Conservation (phyloP, 495 filamentous ascomycete species). For the Aspergillus cavernicola region DNA sequence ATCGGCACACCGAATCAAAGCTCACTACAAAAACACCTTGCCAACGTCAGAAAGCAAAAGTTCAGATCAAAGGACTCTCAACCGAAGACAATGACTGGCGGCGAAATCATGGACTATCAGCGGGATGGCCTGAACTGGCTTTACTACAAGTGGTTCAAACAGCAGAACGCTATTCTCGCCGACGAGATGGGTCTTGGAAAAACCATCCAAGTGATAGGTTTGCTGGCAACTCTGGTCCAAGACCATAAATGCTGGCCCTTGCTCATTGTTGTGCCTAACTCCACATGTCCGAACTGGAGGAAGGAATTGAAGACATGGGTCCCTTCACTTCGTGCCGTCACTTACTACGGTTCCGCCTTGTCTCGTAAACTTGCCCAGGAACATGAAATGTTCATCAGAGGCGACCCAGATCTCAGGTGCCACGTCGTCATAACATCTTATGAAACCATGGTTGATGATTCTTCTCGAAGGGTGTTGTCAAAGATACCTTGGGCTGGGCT, state of each 20-base stretch:
- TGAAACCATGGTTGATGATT: constrained; percentile 71
- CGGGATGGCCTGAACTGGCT: constrained; percentile 94
- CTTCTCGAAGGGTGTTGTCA: constrained; percentile 58
- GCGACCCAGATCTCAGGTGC: constrained; percentile 60
- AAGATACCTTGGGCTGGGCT: constrained; percentile 79
- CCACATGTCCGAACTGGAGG: constrained; percentile 95
- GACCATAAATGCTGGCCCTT: constrained; percentile 88
- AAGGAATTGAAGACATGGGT: constrained; percentile 95
- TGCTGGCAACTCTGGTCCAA: constrained; percentile 73
- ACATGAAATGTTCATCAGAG: constrained; percentile 79
- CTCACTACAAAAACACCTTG: constrained; percentile 58
- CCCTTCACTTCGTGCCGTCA: constrained; percentile 78
- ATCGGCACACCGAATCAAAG: constrained; percentile 52
- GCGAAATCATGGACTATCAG: constrained; percentile 90
- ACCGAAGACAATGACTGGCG: constrained; percentile 67
- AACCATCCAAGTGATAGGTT: constrained; percentile 88
- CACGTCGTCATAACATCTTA: constrained; percentile 96
- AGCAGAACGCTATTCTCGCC: constrained; percentile 87
- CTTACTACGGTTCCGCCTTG: constrained; percentile 75
- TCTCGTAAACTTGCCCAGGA: constrained; percentile 66
- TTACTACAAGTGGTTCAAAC: constrained; percentile 80
- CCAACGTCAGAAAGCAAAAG: constrained; percentile 54
- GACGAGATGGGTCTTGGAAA: constrained; percentile 99
- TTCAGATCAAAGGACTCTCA: constrained; percentile 73
- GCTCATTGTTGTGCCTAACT: constrained; percentile 87